Conservation (phyloP, 2,329 filamentous ascomycete species). For the Diaporthe sp. region DNA sequence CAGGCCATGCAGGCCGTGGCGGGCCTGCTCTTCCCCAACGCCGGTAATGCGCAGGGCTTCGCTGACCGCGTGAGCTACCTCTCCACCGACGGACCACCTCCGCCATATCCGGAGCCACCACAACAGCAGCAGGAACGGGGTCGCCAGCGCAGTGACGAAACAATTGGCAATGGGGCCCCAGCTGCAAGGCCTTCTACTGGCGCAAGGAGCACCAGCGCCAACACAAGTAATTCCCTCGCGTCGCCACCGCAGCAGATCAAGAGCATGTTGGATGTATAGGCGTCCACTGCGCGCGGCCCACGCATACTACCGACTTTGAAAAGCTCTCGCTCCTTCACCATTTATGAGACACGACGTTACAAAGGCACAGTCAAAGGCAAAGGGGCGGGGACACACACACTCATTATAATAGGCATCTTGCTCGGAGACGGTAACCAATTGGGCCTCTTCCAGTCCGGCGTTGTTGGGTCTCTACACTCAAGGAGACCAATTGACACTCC, state of each 20-base stretch:
- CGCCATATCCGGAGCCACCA: slow-evolving; percentile 53
- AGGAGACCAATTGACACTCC: slow-evolving; percentile 1
- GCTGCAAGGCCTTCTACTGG: slow-evolving; percentile 49
- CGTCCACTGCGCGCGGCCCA: too few species aligned
- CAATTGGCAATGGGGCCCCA: slow-evolving; percentile 17
- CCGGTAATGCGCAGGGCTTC: slow-evolving; percentile 48
- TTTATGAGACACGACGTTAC: slow-evolving; percentile 27
- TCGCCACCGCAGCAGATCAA: slow-evolving; percentile 67
- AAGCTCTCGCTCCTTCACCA: background rate
- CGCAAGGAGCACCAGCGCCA: slow-evolving; percentile 60
- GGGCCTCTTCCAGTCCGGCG: background rate
- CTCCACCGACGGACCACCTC: slow-evolving; percentile 60
- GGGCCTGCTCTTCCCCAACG: slow-evolving; percentile 64
- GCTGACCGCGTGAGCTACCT: slow-evolving; percentile 56
- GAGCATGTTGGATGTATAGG: slow-evolving; percentile 71
- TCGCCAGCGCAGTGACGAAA: slow-evolving; percentile 44
- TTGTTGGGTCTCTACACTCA: background rate
- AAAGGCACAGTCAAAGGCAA: background rate
- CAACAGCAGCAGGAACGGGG: slow-evolving; percentile 43
- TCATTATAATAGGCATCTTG: slow-evolving; percentile 22
- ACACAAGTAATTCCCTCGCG: slow-evolving; percentile 61
- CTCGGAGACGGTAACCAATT: slow-evolving; percentile 9
- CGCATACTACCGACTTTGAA: background rate
- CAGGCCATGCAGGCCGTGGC: slow-evolving; percentile 60
- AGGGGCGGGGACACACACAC: background rate